Percentiles rank a stretch among this genome's conserved stretches.
Conservation (phyloP, 495 filamentous ascomycete genomes). For the Penicillium chermesinum region DNA sequence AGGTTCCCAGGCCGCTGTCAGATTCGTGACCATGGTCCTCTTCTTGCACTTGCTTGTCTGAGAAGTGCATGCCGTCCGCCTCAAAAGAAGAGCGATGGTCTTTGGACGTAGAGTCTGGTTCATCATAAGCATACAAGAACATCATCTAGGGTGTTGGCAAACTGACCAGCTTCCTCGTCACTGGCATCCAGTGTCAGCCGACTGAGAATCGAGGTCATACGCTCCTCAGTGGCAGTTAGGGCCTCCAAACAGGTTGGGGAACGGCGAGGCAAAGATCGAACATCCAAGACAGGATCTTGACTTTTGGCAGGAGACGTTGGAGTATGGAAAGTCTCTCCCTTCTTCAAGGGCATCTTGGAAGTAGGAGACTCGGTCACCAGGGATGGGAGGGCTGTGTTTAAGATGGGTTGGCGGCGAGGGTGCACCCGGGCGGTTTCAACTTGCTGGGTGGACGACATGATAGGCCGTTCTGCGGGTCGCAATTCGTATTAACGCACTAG, state of each 20-base stretch:
- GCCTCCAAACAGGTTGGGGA: slow-evolving; percentile 47
- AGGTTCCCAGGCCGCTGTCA: slow-evolving; percentile 55
- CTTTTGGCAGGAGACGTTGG: slow-evolving; percentile 37
- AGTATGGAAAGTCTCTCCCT: slow-evolving; percentile 50
- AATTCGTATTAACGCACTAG: neutral
- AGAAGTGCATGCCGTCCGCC: neutral
- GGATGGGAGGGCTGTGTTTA: slow-evolving; percentile 28
- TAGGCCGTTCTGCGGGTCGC: neutral
- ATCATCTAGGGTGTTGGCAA: neutral
- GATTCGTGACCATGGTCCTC: slow-evolving; percentile 36
- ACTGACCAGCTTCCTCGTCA: slow-evolving; percentile 11
- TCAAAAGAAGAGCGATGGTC: slow-evolving; percentile 1
- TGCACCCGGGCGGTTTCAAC: slow-evolving; percentile 23
- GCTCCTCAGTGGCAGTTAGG: slow-evolving; percentile 43
- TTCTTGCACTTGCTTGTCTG: neutral
- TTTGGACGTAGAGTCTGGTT: neutral
- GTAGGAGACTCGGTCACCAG: slow-evolving; percentile 19
- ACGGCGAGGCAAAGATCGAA: slow-evolving; percentile 46
- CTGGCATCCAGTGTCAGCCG: slow-evolving; percentile 36
- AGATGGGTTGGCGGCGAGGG: slow-evolving; percentile 31
- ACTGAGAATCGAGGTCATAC: slow-evolving; percentile 43
- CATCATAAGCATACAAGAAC: neutral
- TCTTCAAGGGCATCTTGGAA: slow-evolving; percentile 35
- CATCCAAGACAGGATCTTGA: slow-evolving; percentile 37
- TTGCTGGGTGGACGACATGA: slow-evolving; percentile 21